Conservation (phyloP, 495 filamentous ascomycete genomes). For the Aspergillus sclerotioniger region DNA sequence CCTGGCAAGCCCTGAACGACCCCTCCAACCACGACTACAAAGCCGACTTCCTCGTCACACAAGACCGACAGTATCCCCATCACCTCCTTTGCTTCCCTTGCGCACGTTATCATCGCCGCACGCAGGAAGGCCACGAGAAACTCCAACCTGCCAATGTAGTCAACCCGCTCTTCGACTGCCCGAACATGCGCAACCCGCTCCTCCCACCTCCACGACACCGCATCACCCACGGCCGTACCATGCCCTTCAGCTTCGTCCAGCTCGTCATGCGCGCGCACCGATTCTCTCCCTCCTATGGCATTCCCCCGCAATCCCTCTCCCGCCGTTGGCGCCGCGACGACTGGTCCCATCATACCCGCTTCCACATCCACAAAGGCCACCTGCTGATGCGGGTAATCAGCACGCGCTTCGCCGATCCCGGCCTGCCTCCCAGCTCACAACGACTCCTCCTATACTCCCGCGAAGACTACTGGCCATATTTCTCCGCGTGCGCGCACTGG, state of each 20-base stretch:
- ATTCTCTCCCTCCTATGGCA: conserved; percentile 45
- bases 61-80: conserved; percentile 46
- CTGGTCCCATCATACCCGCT: conserved; percentile 52
- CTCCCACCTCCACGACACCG: conserved; percentile 46
- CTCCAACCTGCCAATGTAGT: conserved; percentile 45
- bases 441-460: conserved; percentile 55
- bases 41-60: conserved; percentile 42
- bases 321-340: conserved; percentile 50
- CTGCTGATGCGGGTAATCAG: conserved; percentile 54
- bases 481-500: conserved; percentile 60
- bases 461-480: conserved; percentile 59
- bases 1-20: conserved; percentile 31
- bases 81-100: conserved; percentile 61
- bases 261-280: conserved; percentile 43
- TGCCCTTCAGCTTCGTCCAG: conserved; percentile 56
- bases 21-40: conserved; percentile 40
- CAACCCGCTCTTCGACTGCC: conserved; percentile 55
- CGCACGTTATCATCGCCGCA: conserved; percentile 48
- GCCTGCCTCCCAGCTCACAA: conserved; percentile 41
- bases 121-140: conserved; percentile 46
- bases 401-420: conserved; percentile 41
- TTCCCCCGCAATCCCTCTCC: conserved; percentile 36
- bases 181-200: conserved; percentile 39
- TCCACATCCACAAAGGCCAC: conserved; percentile 47
- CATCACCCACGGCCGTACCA: conserved; percentile 49